Percentiles rank a stretch among this genome's conserved stretches.
phyloP scores from a whole-genome alignment of 2,329 filamentous ascomycete genomes.

The Neonectria neomacrospora region DNA sequence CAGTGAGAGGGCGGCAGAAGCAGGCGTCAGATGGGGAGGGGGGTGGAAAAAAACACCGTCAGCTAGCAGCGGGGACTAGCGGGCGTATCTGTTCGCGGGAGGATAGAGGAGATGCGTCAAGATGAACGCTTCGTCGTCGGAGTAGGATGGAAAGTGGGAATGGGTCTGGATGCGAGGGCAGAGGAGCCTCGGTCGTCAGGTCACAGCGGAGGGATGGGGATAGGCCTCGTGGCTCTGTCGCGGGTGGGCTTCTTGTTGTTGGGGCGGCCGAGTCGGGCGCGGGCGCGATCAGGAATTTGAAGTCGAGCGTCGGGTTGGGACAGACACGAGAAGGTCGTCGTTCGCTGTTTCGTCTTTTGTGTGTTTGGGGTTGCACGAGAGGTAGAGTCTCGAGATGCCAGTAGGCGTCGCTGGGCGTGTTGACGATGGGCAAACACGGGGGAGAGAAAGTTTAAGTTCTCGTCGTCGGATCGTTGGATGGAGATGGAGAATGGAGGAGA shows the following conservation, averaged over 20 bases:
- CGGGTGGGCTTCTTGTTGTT: conserved; percentile 34
- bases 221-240: conserved; percentile 26
- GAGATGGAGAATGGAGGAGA: conserved; percentile 44
- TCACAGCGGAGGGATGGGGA: conserved; percentile 18
- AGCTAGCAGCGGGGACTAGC: conserved; percentile 35
- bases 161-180: conserved; percentile 13
- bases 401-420: conserved; percentile 38
- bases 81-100: conserved; percentile 35
- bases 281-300: conserved; percentile 41
- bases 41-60: conserved; percentile 37
- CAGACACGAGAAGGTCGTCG: conserved; percentile 39
- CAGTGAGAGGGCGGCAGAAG: conserved; percentile 39
- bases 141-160: conserved; percentile 6
- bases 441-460: conserved; percentile 28
- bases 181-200: conserved; percentile 24
- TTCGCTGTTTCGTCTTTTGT: conserved; percentile 25
- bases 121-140: conserved; percentile 41
- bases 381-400: conserved; percentile 31
- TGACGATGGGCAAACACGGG: conserved; percentile 41
- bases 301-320: conserved; percentile 33
- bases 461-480: conserved; percentile 38
- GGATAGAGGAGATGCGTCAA: conserved; percentile 30
- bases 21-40: conserved; percentile 41
- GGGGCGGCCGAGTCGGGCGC: conserved; percentile 40
- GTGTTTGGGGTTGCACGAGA: conserved; percentile 10